A percentile compares a stretch with the other conserved stretches of the same genome.
Conservation (phyloP, 768 basidiomycete genomes). For the Lactarius hatsudake region DNA sequence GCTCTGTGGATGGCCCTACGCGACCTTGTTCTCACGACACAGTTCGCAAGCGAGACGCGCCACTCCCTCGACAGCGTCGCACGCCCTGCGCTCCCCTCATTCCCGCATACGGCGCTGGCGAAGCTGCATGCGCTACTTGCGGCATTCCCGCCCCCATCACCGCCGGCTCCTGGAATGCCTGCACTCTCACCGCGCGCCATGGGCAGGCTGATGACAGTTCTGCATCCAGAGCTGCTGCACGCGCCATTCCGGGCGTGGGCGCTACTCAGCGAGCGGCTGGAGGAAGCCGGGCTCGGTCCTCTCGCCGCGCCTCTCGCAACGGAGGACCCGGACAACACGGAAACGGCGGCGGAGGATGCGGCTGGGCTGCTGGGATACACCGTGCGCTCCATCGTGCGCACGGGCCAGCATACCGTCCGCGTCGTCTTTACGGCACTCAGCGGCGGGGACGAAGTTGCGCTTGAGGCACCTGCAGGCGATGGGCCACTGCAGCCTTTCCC, state of each 20-base stretch:
- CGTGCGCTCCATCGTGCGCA: constrained; percentile 41
- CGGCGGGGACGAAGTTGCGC: constrained; percentile 32
- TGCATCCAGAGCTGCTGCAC: constrained; percentile 57
- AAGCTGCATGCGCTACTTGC: constrained; percentile 48
- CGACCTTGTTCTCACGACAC: constrained; percentile 57
- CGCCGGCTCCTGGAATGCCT: not conserved
- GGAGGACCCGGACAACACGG: constrained; percentile 36
- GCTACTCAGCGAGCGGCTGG: constrained; percentile 51
- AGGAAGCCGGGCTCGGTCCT: constrained; percentile 52
- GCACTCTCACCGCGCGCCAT: constrained; percentile 46
- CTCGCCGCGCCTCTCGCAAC: constrained; percentile 48
- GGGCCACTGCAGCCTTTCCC: constrained; percentile 47
- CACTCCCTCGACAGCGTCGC: constrained; percentile 53
- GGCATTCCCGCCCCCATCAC: constrained; percentile 52
- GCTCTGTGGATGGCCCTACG: constrained; percentile 45
- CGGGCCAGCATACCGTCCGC: constrained; percentile 40
- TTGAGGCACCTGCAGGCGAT: constrained; percentile 51
- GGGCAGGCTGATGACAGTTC: constrained; percentile 49
- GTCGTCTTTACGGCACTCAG: constrained; percentile 43
- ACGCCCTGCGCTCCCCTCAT: constrained; percentile 53
- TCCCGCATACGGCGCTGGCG: constrained; percentile 59
- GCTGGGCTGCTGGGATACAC: constrained; percentile 53
- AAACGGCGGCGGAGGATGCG: constrained; percentile 30
- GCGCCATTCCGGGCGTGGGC: constrained; percentile 64
- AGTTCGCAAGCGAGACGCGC: constrained; percentile 59